Conservation (phyloP, 2,329 filamentous ascomycete genomes). For the Leptoxyphium fumago region DNA sequence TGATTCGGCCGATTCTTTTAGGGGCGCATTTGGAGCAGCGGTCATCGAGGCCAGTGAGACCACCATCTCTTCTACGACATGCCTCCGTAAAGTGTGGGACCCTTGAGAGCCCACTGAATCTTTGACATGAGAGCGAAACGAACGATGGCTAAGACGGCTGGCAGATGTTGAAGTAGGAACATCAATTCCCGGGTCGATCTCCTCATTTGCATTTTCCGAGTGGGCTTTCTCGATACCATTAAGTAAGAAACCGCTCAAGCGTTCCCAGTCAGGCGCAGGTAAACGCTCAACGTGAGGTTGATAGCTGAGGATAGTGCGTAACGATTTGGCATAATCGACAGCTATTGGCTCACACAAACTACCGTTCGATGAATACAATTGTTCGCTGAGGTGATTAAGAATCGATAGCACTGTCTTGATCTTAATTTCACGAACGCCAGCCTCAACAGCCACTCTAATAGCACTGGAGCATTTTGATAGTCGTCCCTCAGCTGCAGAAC, state of each 20-base stretch:
- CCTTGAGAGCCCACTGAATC: constrained; percentile 11
- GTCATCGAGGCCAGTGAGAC: constrained; percentile 15
- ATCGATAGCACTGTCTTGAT: constrained; percentile 65
- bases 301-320: constrained; percentile 55
- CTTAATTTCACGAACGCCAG: constrained; percentile 53
- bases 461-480: constrained; percentile 56
- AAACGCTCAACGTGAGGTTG: constrained; percentile 71
- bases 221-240: constrained; percentile 34
- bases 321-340: constrained; percentile 62
- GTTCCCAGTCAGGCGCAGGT: constrained; percentile 51
- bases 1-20: constrained; percentile 7
- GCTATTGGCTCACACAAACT: constrained; percentile 54
- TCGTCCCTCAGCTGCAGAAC: constrained; percentile 31
- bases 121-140: constrained; percentile 5
- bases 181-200: constrained; percentile 7
- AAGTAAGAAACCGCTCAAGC: constrained; percentile 56
- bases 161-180: constrained; percentile 3
- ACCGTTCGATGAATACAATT: constrained; percentile 42
- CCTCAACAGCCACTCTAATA: constrained; percentile 56
- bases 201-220: constrained; percentile 1
- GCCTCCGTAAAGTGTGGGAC: constrained; percentile 6
- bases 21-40: constrained; percentile 16
- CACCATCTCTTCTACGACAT: constrained; percentile 18
- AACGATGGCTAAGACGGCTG: constrained; percentile 11
- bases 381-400: constrained; percentile 68